These are phyloP conservation scores for Curvularia sp. DNA, from an alignment of 2,329 filamentous ascomycete genomes.

Conservation along the genomic window DNA sequence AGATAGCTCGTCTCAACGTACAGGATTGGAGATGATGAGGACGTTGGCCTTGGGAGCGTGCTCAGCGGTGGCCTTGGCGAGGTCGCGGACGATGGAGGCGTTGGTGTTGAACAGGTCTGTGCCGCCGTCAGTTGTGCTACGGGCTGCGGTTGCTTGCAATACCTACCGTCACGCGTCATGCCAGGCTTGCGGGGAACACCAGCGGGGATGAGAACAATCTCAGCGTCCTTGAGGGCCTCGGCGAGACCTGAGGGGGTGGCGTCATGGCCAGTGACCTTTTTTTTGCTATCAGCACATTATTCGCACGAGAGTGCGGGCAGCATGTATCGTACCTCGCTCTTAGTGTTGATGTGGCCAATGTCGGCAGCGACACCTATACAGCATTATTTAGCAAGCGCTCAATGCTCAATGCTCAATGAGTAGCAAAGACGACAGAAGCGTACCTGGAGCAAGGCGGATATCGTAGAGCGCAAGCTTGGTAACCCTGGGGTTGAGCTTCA, in stretches of 20 bases:
- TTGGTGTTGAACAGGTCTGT: conserved; percentile 99
- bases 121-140: conserved; percentile 21
- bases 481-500: conserved; percentile 98
- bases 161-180: conserved; percentile 91
- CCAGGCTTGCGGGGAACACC: conserved; percentile 99
- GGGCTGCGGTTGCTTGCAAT: conserved; percentile 1
- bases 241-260: conserved; percentile 77
- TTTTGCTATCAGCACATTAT: conserved; percentile 29
- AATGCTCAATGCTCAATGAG: conserved; percentile 1
- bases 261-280: conserved; percentile 85
- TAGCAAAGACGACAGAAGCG: conserved; percentile 45
- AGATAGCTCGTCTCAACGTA: conserved; percentile 47
- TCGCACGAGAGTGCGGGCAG: neutral
- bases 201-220: conserved; percentile 96
- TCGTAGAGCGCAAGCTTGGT: conserved; percentile 96
- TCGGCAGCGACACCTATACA: conserved; percentile 90
- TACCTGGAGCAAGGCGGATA: conserved; percentile 92
- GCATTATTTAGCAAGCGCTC: conserved; percentile 28
- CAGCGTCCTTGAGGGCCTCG: conserved; percentile 81
- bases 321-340: conserved; percentile 69
- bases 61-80: conserved; percentile 92
- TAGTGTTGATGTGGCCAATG: conserved; percentile 98
- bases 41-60: conserved; percentile 91
- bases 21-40: conserved; percentile 97
- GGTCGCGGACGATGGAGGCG: conserved; percentile 97